Evolutionary conservation across 352 stramenopile species (phyloP).

Genomic region (Phytophthora capsici): DNA sequence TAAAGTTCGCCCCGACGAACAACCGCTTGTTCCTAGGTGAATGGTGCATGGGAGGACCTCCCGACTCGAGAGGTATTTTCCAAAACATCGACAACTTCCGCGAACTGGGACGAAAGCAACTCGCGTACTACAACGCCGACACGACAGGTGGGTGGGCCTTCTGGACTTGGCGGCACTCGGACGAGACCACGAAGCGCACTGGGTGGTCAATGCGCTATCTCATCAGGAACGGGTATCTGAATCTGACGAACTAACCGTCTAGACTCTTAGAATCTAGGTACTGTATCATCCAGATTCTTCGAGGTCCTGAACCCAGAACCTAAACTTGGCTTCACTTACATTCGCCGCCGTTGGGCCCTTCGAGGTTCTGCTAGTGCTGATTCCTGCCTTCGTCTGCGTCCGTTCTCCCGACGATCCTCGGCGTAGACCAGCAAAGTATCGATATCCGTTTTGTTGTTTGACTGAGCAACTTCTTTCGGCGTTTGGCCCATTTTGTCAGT

Average conservation of each 20-base stretch:
- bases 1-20: slow-evolving; percentile 5
- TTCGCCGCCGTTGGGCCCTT: too few species aligned
- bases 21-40: slow-evolving; percentile 53
- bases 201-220: slow-evolving; percentile 47
- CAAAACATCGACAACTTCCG: slow-evolving; percentile 35
- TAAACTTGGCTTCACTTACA: too few species aligned
- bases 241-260: slow-evolving; percentile 10
- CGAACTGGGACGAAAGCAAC: slow-evolving; percentile 36
- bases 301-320: too few species aligned
- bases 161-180: slow-evolving; percentile 59
- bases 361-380: too few species aligned
- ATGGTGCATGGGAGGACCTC: slow-evolving; percentile 52
- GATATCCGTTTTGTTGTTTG: too few species aligned
- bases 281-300: too few species aligned
- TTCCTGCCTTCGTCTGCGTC: too few species aligned
- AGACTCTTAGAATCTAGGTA: too few species aligned
- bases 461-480: too few species aligned
- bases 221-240: slow-evolving; percentile 32
- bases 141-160: slow-evolving; percentile 46
- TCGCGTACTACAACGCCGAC: slow-evolving; percentile 34
- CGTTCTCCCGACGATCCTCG: too few species aligned
- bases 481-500: too few species aligned
- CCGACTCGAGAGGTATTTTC: slow-evolving; percentile 34
- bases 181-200: slow-evolving; percentile 42
- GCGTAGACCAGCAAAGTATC: too few species aligned